Conservation (phyloP, 129 eudicot genomes). For the Flaveria ramosissima region DNA sequence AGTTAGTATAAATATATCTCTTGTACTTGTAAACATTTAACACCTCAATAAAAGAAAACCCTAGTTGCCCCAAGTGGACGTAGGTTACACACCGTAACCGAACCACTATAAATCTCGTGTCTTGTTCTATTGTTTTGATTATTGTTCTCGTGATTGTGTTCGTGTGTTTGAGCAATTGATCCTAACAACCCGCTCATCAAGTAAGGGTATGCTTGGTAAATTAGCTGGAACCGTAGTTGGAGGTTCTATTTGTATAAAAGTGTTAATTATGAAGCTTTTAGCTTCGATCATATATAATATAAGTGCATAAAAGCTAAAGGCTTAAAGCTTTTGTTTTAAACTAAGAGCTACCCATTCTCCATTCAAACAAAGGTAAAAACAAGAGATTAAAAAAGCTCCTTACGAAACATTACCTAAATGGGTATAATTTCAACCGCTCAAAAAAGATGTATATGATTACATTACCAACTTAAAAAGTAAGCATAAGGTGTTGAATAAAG, state of each 20-base stretch:
- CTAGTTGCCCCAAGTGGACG: too few species aligned
- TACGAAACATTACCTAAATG: background rate
- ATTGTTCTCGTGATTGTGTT: too few species aligned
- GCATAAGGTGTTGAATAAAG: background rate
- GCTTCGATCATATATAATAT: background rate
- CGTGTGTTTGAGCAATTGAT: too few species aligned
- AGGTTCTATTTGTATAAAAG: background rate
- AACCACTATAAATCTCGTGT: too few species aligned
- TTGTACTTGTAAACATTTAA: too few species aligned
- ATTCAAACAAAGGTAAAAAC: background rate
- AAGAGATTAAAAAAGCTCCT: background rate
- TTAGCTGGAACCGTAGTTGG: background rate
- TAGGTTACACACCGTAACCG: too few species aligned
- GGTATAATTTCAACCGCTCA: background rate
- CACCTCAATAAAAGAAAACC: too few species aligned
- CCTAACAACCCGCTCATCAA: background rate
- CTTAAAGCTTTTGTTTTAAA: too few species aligned
- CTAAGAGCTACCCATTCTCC: background rate
- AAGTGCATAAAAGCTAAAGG: too few species aligned
- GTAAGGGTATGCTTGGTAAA: background rate
- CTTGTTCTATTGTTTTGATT: too few species aligned
- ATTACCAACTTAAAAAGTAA: conserved; percentile 5
- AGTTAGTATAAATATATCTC: too few species aligned
- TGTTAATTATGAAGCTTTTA: background rate
- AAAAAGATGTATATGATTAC: conserved; percentile 8